Percentiles rank a stretch among this genome's conserved stretches.
Conservation (phyloP, 495 filamentous ascomycete genomes). For the Copromyces sp. region DNA sequence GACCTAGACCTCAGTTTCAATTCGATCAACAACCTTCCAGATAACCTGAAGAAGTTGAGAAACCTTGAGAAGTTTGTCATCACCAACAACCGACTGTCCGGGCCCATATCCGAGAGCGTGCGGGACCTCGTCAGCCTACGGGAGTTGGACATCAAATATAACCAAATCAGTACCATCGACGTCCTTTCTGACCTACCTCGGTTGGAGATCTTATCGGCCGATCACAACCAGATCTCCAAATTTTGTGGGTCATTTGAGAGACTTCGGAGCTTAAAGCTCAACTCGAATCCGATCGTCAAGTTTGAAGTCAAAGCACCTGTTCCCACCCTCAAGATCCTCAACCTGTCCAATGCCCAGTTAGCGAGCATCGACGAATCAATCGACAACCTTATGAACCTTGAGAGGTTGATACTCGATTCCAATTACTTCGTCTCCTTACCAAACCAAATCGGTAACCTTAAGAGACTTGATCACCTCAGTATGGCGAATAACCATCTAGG, state of each 20-base stretch:
- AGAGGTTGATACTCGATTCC: slow-evolving; percentile 80
- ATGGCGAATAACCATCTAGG: slow-evolving; percentile 82
- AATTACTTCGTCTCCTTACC: slow-evolving; percentile 92
- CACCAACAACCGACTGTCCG: slow-evolving; percentile 82
- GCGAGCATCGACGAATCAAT: slow-evolving; percentile 80
- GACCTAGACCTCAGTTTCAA: slow-evolving; percentile 98
- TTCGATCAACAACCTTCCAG: slow-evolving; percentile 61
- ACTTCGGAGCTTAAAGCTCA: slow-evolving; percentile 72
- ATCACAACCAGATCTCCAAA: slow-evolving; percentile 83
- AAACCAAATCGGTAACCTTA: slow-evolving; percentile 69
- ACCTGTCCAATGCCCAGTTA: slow-evolving; percentile 78
- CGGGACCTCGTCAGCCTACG: slow-evolving; percentile 63
- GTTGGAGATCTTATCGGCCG: slow-evolving; percentile 74
- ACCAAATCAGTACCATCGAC: slow-evolving; percentile 76
- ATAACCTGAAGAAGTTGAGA: slow-evolving; percentile 63
- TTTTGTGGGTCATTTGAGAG: slow-evolving; percentile 80
- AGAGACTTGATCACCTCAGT: slow-evolving; percentile 81
- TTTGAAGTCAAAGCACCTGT: slow-evolving; percentile 73
- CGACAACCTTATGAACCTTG: slow-evolving; percentile 73
- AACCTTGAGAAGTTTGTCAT: slow-evolving; percentile 84
- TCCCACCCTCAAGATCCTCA: slow-evolving; percentile 73
- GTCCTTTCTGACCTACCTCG: slow-evolving; percentile 70
- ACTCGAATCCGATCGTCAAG: slow-evolving; percentile 86
- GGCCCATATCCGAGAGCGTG: slow-evolving; percentile 61
- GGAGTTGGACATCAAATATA: slow-evolving; percentile 91